These are phyloP conservation scores for Leptographium lundbergii DNA, from an alignment of 2,329 filamentous ascomycete species.

Conservation along the genomic window DNA sequence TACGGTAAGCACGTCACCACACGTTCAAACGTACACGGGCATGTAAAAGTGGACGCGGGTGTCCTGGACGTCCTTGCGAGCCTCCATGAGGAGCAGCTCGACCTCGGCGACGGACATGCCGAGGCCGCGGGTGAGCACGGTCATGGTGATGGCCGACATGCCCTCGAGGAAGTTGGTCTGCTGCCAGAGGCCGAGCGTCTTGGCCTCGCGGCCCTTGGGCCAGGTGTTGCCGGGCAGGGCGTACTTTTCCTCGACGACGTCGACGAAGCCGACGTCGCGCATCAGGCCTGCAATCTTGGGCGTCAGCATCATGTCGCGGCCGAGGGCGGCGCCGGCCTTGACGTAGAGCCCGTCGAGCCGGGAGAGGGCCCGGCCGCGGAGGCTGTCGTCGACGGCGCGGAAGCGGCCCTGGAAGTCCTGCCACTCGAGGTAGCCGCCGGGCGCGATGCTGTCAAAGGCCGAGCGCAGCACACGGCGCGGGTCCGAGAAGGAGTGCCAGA, in stretches of 20 bases:
- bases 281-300: slow-evolving; percentile 17
- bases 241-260: slow-evolving; percentile 17
- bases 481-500: slow-evolving; percentile 12
- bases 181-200: slow-evolving; percentile 17
- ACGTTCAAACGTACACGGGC: slow-evolving; percentile 12
- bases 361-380: slow-evolving; percentile 19
- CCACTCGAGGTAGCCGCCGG: slow-evolving; percentile 23
- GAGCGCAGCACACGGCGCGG: slow-evolving; percentile 12
- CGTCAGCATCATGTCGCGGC: slow-evolving; percentile 19
- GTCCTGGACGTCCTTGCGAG: slow-evolving; percentile 13
- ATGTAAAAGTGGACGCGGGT: slow-evolving; percentile 13
- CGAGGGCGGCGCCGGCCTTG: slow-evolving; percentile 17
- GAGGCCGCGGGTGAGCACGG: slow-evolving; percentile 14
- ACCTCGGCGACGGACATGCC: slow-evolving; percentile 16
- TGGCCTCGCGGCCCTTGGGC: slow-evolving; percentile 16
- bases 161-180: slow-evolving; percentile 18
- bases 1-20: not conserved
- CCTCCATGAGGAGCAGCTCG: slow-evolving; percentile 14
- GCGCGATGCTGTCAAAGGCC: slow-evolving; percentile 20
- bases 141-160: slow-evolving; percentile 17
- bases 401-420: slow-evolving; percentile 21
- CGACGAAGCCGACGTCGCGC: slow-evolving; percentile 18
- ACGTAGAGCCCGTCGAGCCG: slow-evolving; percentile 18
- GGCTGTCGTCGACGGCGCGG: slow-evolving; percentile 19
- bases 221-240: slow-evolving; percentile 18